Evolutionary conservation across 2,329 filamentous ascomycete genomes (phyloP), one percentile per base, ranked within the genome.

Genomic region (Lachnellula occidentalis): DNA sequence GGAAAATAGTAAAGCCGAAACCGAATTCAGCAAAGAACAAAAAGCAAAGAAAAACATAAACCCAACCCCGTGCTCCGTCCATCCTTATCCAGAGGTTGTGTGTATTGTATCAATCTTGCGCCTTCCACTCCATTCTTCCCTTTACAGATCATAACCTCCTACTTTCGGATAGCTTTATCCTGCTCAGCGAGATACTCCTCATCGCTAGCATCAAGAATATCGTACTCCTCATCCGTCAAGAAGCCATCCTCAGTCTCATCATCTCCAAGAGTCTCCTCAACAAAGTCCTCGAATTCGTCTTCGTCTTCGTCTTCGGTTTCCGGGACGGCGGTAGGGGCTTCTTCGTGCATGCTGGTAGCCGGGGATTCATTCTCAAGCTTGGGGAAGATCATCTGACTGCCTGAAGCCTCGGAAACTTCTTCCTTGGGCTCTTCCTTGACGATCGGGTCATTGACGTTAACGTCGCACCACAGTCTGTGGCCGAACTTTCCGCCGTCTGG

Each of bases 181-280:
- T 79, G 76, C 65, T 82, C 82, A 58, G 79, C 78, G 50, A 83
- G 70, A 62, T 81, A 87, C 70, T 97, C 92, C 71, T 95, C 89
- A 63, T 97, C 92, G 56, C 90, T 95, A 43, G 91, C 92, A 74
- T 96, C 91, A 45, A 97, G 83, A 61, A 97, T 92, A 67, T 99
- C 94, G 71, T 97, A 99, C 74, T 99, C 94, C 71, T 97, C 94
- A 61, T 99, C 94, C 0, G 94, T 97, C 77, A 95, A 74, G 78
- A 96, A 96, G 12, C 86, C 88, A 57, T 88, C 83, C 12, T 85
- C 82, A 1, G 79, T 80, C n/a, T 73, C 75, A 41, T 82, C 78
- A 37, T 76, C 76, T 46, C 86, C 85, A n/a, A 83, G 82, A 48
- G 76, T 75, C 51, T 79, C 76, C 34, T 76, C 78, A 46, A 76